Conservation (phyloP, 805 yeast species). For the Candida chilensis region DNA sequence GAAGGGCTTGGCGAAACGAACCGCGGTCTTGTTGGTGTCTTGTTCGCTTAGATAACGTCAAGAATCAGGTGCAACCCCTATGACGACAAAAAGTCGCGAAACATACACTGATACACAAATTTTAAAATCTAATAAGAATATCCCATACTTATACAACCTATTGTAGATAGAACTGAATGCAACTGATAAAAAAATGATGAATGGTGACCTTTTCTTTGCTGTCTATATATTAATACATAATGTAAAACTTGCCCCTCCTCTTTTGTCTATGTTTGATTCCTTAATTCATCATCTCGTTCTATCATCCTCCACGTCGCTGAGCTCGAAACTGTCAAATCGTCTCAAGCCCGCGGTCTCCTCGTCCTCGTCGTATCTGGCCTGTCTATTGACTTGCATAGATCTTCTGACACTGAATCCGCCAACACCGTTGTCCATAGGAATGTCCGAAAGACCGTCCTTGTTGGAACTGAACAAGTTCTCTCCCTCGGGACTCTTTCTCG, state of each 20-base stretch:
- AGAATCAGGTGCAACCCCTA: no score
- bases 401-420: conserved; percentile 72
- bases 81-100: no score
- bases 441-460: conserved; percentile 55
- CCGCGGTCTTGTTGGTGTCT: no score
- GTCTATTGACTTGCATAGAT: conserved; percentile 58
- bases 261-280: conserved; percentile 5
- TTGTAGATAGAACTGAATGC: no score
- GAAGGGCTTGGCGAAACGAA: no score
- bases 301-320: conserved; percentile 28
- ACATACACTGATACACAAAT: no score
- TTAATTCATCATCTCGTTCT: conserved; percentile 5
- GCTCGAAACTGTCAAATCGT: conserved; percentile 54
- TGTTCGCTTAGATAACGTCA: no score
- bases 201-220: no score
- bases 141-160: no score
- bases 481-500: conserved; percentile 54
- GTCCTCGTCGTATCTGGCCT: conserved; percentile 15
- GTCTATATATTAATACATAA: background rate
- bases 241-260: background rate
- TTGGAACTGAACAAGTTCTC: conserved; percentile 29
- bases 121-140: no score
- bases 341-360: conserved; percentile 46
- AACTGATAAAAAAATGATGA: no score
- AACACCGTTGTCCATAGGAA: conserved; percentile 78